These are phyloP conservation scores for Asterochloris erici DNA, from an alignment of 139 green algal genomes.

Conservation along the genomic window DNA sequence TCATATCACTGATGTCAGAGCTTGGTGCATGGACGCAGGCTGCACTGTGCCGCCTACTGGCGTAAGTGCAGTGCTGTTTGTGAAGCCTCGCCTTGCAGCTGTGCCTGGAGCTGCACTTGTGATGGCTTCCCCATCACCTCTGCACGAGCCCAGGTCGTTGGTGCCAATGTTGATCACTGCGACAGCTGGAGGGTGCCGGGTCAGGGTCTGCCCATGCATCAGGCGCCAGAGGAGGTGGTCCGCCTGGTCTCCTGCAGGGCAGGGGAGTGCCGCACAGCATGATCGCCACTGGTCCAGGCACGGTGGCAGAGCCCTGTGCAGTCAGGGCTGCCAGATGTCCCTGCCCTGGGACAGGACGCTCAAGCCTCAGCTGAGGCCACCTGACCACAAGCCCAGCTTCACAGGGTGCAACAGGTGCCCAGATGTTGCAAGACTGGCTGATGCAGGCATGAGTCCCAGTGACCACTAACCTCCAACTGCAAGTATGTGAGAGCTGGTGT, in stretches of 20 bases:
- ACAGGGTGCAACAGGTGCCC: background rate
- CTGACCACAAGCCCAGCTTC: too few relatives aligned
- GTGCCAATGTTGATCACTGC: slow-evolving; percentile 44
- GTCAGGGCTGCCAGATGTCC: too few relatives aligned
- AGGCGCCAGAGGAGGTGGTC: slow-evolving; percentile 44
- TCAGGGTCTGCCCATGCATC: slow-evolving; percentile 25
- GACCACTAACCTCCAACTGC: slow-evolving; percentile 17
- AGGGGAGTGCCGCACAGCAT: background rate
- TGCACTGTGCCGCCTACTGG: too few relatives aligned
- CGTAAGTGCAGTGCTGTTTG: too few relatives aligned
- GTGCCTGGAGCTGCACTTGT: slow-evolving; percentile 11
- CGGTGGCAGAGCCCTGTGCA: too few relatives aligned
- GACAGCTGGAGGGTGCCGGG: slow-evolving; percentile 16
- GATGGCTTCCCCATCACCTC: slow-evolving; percentile 5
- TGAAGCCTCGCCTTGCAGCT: background rate
- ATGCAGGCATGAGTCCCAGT: background rate
- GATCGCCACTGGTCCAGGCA: too few relatives aligned
- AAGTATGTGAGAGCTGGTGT: slow-evolving; percentile 14
- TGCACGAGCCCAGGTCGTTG: slow-evolving; percentile 41
- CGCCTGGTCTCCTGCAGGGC: slow-evolving; percentile 35
- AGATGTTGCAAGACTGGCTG: background rate
- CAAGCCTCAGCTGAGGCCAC: background rate
- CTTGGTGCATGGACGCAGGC: too few relatives aligned
- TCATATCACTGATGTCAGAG: too few relatives aligned
- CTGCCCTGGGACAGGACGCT: background rate